Conservation (phyloP, 768 basidiomycete species). For the Termitomyces sp. region DNA sequence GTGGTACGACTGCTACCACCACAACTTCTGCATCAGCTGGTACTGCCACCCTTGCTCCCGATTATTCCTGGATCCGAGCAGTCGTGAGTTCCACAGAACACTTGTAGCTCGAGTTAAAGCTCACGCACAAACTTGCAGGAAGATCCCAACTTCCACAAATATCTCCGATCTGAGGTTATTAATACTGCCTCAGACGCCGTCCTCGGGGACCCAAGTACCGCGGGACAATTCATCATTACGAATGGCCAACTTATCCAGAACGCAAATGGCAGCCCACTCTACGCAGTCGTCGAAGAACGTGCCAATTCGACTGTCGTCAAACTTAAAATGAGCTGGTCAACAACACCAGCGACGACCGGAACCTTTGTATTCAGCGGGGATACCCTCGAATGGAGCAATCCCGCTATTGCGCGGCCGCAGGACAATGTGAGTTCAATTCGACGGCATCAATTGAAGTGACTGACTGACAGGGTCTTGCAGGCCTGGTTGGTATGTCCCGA, state of each 20-base stretch:
- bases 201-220: constrained; percentile 47
- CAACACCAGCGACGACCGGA: constrained; percentile 41
- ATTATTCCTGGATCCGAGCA: constrained; percentile 55
- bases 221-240: constrained; percentile 56
- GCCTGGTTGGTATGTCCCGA: constrained; percentile 61
- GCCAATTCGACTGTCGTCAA: constrained; percentile 45
- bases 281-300: constrained; percentile 46
- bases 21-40: constrained; percentile 28
- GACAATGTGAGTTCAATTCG: constrained; percentile 36
- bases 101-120: background rate
- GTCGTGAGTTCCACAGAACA: constrained; percentile 34
- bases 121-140: constrained; percentile 28
- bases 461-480: constrained; percentile 18
- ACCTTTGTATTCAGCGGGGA: constrained; percentile 58
- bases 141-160: constrained; percentile 59
- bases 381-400: constrained; percentile 54
- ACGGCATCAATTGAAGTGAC: background rate
- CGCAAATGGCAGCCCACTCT: constrained; percentile 38
- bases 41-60: constrained; percentile 42
- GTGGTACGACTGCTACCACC: constrained; percentile 25
- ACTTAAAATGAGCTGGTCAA: constrained; percentile 47
- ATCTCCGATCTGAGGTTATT: constrained; percentile 49
- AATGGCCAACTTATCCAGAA: constrained; percentile 55
- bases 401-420: constrained; percentile 48
- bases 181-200: constrained; percentile 45